Evolutionary conservation across 345 rosid species (phyloP).

Genomic region (Crucihimalaya himalaica): DNA sequence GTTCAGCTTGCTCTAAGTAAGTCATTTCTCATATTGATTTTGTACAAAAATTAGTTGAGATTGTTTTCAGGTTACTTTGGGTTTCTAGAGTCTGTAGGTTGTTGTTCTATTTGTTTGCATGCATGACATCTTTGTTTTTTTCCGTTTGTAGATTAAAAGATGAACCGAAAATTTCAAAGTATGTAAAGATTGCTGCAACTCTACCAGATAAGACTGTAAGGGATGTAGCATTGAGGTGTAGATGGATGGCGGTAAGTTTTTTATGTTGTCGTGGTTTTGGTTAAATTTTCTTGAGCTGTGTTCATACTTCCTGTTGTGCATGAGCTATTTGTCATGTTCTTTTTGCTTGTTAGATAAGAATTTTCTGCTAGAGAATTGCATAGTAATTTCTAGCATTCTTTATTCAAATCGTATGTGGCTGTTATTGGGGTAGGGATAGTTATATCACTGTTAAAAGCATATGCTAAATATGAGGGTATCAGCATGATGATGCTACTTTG

Average conservation of each 20-base stretch:
- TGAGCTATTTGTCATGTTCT: neutral
- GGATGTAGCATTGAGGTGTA: slow-evolving; percentile 97
- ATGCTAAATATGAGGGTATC: slow-evolving; percentile 27
- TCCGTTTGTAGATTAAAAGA: slow-evolving; percentile 54
- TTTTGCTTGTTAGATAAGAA: slow-evolving; percentile 15
- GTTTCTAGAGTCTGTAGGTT: slow-evolving; percentile 1
- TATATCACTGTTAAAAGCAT: slow-evolving; percentile 31
- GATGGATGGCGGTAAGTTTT: slow-evolving; percentile 56
- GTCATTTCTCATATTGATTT: neutral
- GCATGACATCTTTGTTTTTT: neutral
- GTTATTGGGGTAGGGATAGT: slow-evolving; percentile 25
- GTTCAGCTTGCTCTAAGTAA: neutral
- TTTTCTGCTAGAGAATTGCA: slow-evolving; percentile 18
- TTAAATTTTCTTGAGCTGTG: slow-evolving; percentile 4
- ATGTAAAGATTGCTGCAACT: slow-evolving; percentile 80
- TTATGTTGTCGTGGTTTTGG: slow-evolving; percentile 12
- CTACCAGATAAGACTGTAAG: slow-evolving; percentile 88
- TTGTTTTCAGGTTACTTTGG: neutral
- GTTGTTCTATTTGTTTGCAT: slow-evolving; percentile 3
- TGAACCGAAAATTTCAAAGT: slow-evolving; percentile 79
- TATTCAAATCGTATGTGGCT: slow-evolving; percentile 31
- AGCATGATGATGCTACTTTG: slow-evolving; percentile 33
- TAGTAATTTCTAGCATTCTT: slow-evolving; percentile 22
- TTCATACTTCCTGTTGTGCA: slow-evolving; percentile 7
- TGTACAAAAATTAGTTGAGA: neutral